These are phyloP conservation scores for Serendipita vermifera DNA, from an alignment of 768 basidiomycete species.

Conservation along the genomic window DNA sequence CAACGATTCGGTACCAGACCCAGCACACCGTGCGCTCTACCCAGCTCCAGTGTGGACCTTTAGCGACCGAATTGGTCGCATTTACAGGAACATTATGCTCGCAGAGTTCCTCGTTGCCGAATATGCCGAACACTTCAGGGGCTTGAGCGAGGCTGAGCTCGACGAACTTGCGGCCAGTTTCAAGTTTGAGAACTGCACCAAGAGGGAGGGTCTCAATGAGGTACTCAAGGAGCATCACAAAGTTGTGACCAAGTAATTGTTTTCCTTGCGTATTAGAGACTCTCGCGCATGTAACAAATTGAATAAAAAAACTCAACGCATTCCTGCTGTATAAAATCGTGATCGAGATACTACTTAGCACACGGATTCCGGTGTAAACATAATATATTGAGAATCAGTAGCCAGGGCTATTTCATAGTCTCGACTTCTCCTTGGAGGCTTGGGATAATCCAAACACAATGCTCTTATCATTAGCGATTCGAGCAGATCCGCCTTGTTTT, in stretches of 20 bases:
- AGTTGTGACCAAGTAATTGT: neutral
- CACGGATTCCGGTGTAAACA: no score
- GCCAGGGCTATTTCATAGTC: no score
- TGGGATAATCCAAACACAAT: no score
- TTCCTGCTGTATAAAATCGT: no score
- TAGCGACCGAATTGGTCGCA: conserved; percentile 18
- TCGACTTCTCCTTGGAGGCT: no score
- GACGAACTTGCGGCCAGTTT: conserved; percentile 32
- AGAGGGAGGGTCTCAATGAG: conserved; percentile 25
- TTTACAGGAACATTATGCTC: conserved; percentile 26
- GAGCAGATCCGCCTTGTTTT: no score
- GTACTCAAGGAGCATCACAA: conserved; percentile 17
- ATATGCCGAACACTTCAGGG: conserved; percentile 25
- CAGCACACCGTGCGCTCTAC: conserved; percentile 22
- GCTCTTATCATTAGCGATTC: no score
- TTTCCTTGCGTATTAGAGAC: no score
- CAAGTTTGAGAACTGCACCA: conserved; percentile 30
- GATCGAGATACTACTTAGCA: no score
- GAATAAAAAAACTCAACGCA: no score
- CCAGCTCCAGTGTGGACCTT: conserved; percentile 26
- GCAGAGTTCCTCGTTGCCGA: conserved; percentile 25
- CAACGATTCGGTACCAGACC: conserved; percentile 17
- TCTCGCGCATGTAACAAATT: no score
- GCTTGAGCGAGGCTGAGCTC: conserved; percentile 25
- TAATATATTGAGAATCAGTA: no score